Evolutionary conservation across 352 stramenopile species (phyloP).

Genomic region (Pythium scleroteichum): DNA sequence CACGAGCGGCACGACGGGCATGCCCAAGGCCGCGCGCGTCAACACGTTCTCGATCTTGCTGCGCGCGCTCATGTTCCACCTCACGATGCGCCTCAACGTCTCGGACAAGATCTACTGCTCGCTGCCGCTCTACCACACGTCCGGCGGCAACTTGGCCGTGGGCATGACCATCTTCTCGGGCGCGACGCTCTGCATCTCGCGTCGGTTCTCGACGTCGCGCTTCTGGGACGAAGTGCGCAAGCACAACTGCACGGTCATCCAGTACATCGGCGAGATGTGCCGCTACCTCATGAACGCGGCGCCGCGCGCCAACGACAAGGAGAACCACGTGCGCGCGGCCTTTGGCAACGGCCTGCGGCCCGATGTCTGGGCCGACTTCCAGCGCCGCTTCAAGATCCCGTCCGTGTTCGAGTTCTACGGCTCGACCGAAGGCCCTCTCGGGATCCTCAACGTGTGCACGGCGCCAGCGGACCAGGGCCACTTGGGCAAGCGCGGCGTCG

Average conservation of each 20-base stretch:
- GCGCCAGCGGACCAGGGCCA: conserved; percentile 56
- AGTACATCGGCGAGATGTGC: conserved; percentile 93
- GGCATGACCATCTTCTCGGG: conserved; percentile 81
- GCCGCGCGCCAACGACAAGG: conserved; percentile 47
- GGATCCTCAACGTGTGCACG: conserved; percentile 79
- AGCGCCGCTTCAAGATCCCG: conserved; percentile 84
- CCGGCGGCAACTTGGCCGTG: conserved; percentile 73
- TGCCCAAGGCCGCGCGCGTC: conserved; percentile 79
- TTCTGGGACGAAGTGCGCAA: conserved; percentile 79
- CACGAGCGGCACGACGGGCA: conserved; percentile 81
- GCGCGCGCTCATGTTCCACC: conserved; percentile 58
- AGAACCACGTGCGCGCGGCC: conserved; percentile 73
- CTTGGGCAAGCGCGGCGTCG: conserved; percentile 58
- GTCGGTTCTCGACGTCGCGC: conserved; percentile 69
- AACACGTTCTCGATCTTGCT: conserved; percentile 74
- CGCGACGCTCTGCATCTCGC: conserved; percentile 71
- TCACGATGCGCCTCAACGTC: conserved; percentile 52
- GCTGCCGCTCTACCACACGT: conserved; percentile 85
- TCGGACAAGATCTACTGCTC: conserved; percentile 78
- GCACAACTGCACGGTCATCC: conserved; percentile 75
- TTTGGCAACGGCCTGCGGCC: conserved; percentile 91
- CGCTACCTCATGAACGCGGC: conserved; percentile 79
- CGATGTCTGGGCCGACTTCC: conserved; percentile 88
- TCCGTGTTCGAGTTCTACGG: conserved; percentile 92
- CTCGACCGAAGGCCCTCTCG: conserved; percentile 87